Base-by-base conservation (phyloP, 1,284 basidiomycete genomes). In the Trametes pubescens region DNA sequence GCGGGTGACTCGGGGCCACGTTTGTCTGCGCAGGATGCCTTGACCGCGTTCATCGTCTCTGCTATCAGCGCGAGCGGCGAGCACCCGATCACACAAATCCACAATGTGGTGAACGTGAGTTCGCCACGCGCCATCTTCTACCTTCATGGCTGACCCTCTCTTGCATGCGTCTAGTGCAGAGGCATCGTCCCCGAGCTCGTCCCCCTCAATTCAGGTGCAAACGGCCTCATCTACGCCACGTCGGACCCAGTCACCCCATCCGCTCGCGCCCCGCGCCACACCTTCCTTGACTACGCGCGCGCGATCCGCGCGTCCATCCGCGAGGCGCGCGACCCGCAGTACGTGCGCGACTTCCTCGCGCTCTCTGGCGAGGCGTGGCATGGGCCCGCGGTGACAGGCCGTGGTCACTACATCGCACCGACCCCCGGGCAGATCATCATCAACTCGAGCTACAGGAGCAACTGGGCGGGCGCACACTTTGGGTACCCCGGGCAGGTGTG, bases 381-480 rank as follows among this genome's bases (percentile, higher is more conserved):
- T 24, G 37, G 24, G 37, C 47, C 57, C 32, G 57, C 57, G 22
- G 24, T 40, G 24, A 10, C 21, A 32, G 26, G 43, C 48, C 57
- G 22, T 24, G 57, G 57, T 2, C 57, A 58, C 57, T 51, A 43
- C 48, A 37, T 58, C 37, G 24, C 37, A 6, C 47, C 48, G 16
- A 58, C 48, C 18, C 57, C 57, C 2, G 57, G 57, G 37, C 47
- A 51, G 18, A 38, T 58, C 48, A 43, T 51, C 57, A 26, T 58
- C 35, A 58, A 58, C 48, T 58, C 57, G 37, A 58, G 57, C 48
- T 58, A 58, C 57, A 51, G 57, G 57, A 40, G 18, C 34, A 48
- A 58, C 57, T 58, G 57, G 57, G 47, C 37, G 7, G 35, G 48
- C 37, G 38, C 57, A 48, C 57, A 58, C 37, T 58, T 58, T 34